Conservation (phyloP, 176 grass and related monocot species). For the Saccharum officinarum region DNA sequence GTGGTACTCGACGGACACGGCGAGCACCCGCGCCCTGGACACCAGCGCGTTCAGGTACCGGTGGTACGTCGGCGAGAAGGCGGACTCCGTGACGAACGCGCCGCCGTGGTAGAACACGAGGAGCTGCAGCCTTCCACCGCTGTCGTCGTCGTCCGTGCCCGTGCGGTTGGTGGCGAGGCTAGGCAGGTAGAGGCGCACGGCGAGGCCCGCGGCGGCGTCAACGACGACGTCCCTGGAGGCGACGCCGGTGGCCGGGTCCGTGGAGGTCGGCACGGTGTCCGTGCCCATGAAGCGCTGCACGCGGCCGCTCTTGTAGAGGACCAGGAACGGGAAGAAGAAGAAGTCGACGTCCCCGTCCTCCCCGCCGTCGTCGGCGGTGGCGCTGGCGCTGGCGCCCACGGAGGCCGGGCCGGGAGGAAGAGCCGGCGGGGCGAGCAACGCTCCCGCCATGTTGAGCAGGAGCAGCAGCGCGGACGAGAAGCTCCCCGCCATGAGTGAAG, state of each 20-base stretch:
- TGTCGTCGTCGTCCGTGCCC: background rate
- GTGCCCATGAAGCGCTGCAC: constrained; percentile 49
- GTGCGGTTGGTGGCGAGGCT: constrained; percentile 6
- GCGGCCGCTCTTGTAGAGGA: constrained; percentile 65
- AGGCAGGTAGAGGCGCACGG: constrained; percentile 63
- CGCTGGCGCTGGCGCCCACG: background rate
- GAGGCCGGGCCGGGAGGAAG: background rate
- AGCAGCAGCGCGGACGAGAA: constrained; percentile 27
- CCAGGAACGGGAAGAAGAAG: constrained; percentile 58
- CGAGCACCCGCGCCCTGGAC: constrained; percentile 37
- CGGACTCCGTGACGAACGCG: constrained; percentile 57
- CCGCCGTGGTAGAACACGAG: constrained; percentile 78
- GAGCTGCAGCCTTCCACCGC: constrained; percentile 23
- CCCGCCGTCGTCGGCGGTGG: background rate
- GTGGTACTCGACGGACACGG: constrained; percentile 63
- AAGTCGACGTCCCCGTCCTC: constrained; percentile 36
- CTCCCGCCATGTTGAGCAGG: constrained; percentile 44
- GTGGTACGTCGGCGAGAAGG: constrained; percentile 63
- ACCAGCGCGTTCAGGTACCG: constrained; percentile 68
- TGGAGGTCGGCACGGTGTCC: constrained; percentile 50
- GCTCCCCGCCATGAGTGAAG: constrained; percentile 33
- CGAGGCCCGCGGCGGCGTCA: constrained; percentile 1
- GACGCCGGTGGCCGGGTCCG: constrained; percentile 51
- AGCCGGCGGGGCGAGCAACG: constrained; percentile 21
- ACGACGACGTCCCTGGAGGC: constrained; percentile 45